Base-by-base conservation (phyloP, 345 rosid species). In the Murraya paniculata region DNA sequence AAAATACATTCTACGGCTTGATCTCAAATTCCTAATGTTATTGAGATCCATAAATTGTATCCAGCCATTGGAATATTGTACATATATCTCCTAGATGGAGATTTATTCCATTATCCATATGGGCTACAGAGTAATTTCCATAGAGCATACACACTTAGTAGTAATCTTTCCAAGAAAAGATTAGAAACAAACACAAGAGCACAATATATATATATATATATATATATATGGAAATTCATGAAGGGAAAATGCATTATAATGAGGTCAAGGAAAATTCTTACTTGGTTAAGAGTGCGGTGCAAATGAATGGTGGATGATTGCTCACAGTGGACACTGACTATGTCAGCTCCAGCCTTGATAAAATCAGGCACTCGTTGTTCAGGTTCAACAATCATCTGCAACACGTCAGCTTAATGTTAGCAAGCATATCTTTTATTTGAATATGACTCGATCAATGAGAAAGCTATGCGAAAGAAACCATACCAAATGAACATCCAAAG, bases 341-440 rank as follows among this genome's bases (percentile, higher is more conserved):
- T 94, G 82, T 94, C 98, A 72, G 99, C 99, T 80, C 99, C 99
- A 58, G 99, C 99, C 87, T 96, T 91, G 86, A 96, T 94, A 82
- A 96, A 96, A 87, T 96, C 98, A 7, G 97, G 93, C 27, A 94
- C 95, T 66, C 98, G 89, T 81, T 87, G 95, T 38, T 96, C 98
- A 0, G 99, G 99, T 81, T 96, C 98, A 69, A 94, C 97, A 78
- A 96, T 96, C 99, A 95, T 95, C 99, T 95, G 88, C 73, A 82
- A 38, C 53, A 64, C 6, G 45, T 65, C 33, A 78, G 81, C 75
- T 45, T n/a, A 67, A 45, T 48, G 64, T 81, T 55, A 77, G 71
- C 62, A 61, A 77, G 57, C n/a, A 64, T 25, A 45, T 28, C 57
- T 57, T 59, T 27, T 19, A 50, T 21, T 74, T 33, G 19, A 82